Evolutionary conservation across 495 filamentous ascomycete genomes (phyloP), one percentile per base, ranked within the genome.

Genomic region (Geopyxis carbonaria): DNA sequence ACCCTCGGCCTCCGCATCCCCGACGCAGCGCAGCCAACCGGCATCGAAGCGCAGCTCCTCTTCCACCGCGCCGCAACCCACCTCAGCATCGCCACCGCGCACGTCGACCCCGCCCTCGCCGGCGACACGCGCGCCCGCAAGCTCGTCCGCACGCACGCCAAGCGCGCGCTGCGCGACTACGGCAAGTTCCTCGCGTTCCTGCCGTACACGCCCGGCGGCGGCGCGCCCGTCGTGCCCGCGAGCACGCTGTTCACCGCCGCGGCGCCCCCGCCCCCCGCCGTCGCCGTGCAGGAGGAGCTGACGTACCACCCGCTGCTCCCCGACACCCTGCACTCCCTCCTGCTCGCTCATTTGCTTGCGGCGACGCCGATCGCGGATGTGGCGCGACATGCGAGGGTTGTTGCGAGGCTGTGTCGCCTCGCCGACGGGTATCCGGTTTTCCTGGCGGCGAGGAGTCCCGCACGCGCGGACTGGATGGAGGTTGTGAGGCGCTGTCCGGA

Each of bases 391-490:
- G 78, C 78, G 0, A 65, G 80, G 57, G 85, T 82, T 69, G 79
- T 76, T 5, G 76, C 77, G 14, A 72, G 79, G 1, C 69, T 85
- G 11, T 67, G 73, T 3, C 70, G 79, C 25, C 65, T 83, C 15
- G 72, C 73, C 37, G 78, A 84, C 53, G 80, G 80, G 11, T 83
- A 80, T 51, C 80, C 80, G 0, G 70, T 83, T 36, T 83, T 86
- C 50, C 73, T 81, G 37, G 69, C 76, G 5, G 73, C 76, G 18
- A 66, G 79, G 21, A 78, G 70, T 3, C 78, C 77, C 1, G 72
- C 74, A 4, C 70, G 80, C 21, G 70, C 76, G 5, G 80, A 86
- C 56, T 86, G 80, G 80, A 69, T 78, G 31, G 79, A 86, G 57
- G 65, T 83, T 2, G 56, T 86, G 2, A 72, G 75, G 5, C 64